Base-by-base conservation (phyloP, 2,329 filamentous ascomycete genomes). In the Arachnomyces sp. region DNA sequence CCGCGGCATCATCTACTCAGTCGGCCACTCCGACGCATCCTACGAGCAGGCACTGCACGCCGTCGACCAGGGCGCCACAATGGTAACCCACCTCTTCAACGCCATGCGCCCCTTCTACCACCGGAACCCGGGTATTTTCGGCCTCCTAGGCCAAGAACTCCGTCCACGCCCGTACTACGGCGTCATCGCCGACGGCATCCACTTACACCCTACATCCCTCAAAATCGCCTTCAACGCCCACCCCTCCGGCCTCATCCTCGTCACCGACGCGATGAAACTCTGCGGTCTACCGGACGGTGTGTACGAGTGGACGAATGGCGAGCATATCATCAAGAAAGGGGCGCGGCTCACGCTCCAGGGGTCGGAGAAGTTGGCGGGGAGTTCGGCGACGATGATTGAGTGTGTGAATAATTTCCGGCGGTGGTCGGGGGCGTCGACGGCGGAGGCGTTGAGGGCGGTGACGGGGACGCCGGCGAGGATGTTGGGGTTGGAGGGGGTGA, bases 81-180 rank as follows among this genome's bases (percentile, higher is more conserved):
- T 93, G 85, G 84, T 94, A 49, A 94, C 88, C 0, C 88, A 94
- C 56, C 72, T 94, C 1, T 94, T 94, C 76, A 94, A 94, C 59
- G 88, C 88, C 17, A 94, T 94, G 88, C 76, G 81, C 1, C 87
- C 87, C 11, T 77, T 94, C 37, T 85, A 92, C 60, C 87, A 95
- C 69, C 82, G 89, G 43, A 88, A 94, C 61, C 88, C 89, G 0
- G 88, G 88, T 29, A 79, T 94, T 51, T 94, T 94, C 58, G 89
- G 89, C 18, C 77, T 93, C 0, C 68, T 95, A 11, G 87, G 88
- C 44, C 75, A 76, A 46, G 74, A 74, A 7, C 74, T 81, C 49
- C 57, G 45, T 45, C 56, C 41, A 9, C 65, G 59, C 38, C 88
- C 88, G 0, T 94, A 76, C 61, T 95, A 90, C 59, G 89, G 89